Evolutionary conservation across 2,329 filamentous ascomycete species (phyloP).

Genomic region (Tolypocladium amazonense): DNA sequence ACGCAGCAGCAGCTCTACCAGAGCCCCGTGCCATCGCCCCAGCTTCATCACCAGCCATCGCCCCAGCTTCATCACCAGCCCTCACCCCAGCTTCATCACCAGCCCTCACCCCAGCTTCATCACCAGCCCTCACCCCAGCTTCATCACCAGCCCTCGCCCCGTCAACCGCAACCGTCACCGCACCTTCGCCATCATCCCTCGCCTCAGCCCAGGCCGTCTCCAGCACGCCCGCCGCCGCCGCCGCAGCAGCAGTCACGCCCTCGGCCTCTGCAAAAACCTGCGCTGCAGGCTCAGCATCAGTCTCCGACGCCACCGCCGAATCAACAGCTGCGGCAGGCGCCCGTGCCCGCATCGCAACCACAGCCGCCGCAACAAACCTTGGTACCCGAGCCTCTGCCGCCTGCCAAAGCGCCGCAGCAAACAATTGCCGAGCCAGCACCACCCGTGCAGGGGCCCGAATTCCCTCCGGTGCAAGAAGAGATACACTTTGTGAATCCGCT

Average conservation of each 20-base stretch:
- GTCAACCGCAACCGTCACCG: too few species aligned
- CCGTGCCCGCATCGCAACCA: slow-evolving; percentile 6
- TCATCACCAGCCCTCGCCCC: slow-evolving; percentile 10
- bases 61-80: slow-evolving; percentile 8
- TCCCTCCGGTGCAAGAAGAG: slow-evolving; percentile 3
- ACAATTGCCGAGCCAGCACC: not conserved
- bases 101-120: slow-evolving; percentile 5
- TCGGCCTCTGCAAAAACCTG: slow-evolving; percentile 20
- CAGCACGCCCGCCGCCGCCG: slow-evolving; percentile 17
- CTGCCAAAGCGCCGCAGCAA: slow-evolving; percentile 1
- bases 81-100: slow-evolving; percentile 11
- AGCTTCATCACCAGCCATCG: slow-evolving; percentile 10
- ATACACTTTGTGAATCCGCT: slow-evolving; percentile 26
- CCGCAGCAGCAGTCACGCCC: slow-evolving; percentile 4
- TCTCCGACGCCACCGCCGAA: slow-evolving; percentile 7
- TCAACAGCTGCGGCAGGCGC: slow-evolving; percentile 2
- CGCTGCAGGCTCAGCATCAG: slow-evolving; percentile 7
- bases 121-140: slow-evolving; percentile 9
- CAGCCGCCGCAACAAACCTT: slow-evolving; percentile 5
- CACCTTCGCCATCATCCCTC: slow-evolving; percentile 7
- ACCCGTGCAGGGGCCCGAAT: slow-evolving; percentile 1
- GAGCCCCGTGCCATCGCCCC: slow-evolving; percentile 6
- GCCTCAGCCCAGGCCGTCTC: slow-evolving; percentile 4
- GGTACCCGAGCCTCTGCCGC: slow-evolving; percentile 3
- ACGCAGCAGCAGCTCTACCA: slow-evolving; percentile 5